Conservation (phyloP, 1,284 basidiomycete species). For the Porphyrellus sp. region DNA sequence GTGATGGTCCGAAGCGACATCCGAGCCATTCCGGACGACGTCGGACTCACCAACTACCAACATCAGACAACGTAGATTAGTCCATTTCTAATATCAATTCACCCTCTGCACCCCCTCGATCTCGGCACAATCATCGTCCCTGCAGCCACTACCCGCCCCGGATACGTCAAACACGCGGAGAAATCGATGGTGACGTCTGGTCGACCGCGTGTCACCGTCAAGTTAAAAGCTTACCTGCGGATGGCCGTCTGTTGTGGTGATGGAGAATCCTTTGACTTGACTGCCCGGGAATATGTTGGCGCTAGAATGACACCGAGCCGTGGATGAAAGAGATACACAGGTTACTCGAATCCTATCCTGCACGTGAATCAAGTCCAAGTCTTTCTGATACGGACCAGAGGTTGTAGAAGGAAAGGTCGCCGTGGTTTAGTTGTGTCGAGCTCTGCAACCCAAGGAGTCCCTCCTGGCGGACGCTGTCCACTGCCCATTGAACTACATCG, state of each 20-base stretch:
- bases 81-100: too few relatives aligned
- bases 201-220: too few relatives aligned
- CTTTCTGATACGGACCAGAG: conserved; percentile 36
- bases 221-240: background rate
- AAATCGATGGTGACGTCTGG: conserved; percentile 39
- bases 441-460: too few relatives aligned
- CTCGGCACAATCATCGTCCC: conserved; percentile 45
- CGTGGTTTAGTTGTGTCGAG: conserved; percentile 40
- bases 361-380: too few relatives aligned
- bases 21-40: too few relatives aligned
- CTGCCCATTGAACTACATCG: background rate
- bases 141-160: conserved; percentile 32
- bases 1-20: conserved; percentile 6
- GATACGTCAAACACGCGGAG: conserved; percentile 36
- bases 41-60: too few relatives aligned
- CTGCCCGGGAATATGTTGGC: conserved; percentile 49
- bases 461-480: conserved; percentile 40
- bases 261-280: conserved; percentile 48
- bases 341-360: too few relatives aligned
- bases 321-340: too few relatives aligned
- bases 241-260: conserved; percentile 49
- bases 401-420: conserved; percentile 40
- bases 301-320: too few relatives aligned
- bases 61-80: too few relatives aligned
- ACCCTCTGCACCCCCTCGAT: conserved; percentile 32